Evolutionary conservation across 2,329 filamentous ascomycete genomes (phyloP).

Genomic region (Diaporthe longicolla): DNA sequence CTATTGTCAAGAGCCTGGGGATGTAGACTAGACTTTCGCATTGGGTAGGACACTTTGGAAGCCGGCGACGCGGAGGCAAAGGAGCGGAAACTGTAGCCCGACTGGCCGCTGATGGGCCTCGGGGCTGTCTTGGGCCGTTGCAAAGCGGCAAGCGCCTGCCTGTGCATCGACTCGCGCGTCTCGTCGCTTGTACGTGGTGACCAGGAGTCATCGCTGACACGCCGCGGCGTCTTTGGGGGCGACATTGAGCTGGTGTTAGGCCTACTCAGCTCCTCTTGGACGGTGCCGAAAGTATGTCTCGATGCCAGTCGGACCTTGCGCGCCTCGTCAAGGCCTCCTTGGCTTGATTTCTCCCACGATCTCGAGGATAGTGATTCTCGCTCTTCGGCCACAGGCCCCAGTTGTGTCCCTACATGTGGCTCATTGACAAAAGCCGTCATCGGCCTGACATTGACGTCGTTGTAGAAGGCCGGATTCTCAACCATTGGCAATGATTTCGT

Average conservation of each 20-base stretch:
- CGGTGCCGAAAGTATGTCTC: constrained; percentile 38
- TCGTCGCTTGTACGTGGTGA: constrained; percentile 49
- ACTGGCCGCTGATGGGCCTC: constrained; percentile 22
- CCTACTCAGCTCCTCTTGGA: constrained; percentile 45
- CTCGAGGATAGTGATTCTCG: constrained; percentile 48
- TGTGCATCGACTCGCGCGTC: constrained; percentile 34
- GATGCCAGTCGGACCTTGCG: constrained; percentile 36
- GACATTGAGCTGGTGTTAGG: constrained; percentile 45
- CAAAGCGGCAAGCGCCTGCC: constrained; percentile 38
- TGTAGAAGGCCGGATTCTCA: constrained; percentile 13
- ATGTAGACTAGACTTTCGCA: constrained; percentile 36
- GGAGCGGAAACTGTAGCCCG: constrained; percentile 39
- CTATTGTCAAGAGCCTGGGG: neutral
- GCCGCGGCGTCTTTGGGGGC: constrained; percentile 35
- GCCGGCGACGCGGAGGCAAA: constrained; percentile 33
- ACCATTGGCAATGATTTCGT: constrained; percentile 17
- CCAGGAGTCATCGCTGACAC: neutral
- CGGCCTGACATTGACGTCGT: constrained; percentile 30
- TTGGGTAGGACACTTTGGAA: constrained; percentile 25
- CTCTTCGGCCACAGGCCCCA: constrained; percentile 55
- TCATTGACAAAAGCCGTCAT: constrained; percentile 35
- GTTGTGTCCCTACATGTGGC: constrained; percentile 42
- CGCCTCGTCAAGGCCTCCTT: constrained; percentile 47
- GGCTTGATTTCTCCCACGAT: constrained; percentile 24
- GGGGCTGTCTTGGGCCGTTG: constrained; percentile 24